Conservation (phyloP, 1,284 basidiomycete genomes). For the Porogramme epimiltina region DNA sequence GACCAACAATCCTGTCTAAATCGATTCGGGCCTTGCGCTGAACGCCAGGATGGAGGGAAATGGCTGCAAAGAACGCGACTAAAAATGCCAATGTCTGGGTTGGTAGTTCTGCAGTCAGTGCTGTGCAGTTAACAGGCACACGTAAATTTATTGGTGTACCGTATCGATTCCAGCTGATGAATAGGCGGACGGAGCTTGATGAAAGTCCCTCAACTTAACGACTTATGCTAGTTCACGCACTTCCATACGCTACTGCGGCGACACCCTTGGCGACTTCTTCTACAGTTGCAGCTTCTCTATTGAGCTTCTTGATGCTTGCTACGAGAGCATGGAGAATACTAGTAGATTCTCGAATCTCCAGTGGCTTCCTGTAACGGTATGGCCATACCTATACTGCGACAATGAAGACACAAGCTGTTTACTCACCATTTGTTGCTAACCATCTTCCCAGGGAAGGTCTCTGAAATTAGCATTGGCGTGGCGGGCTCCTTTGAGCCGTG, state of each 20-base stretch:
- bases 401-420: too few relatives aligned
- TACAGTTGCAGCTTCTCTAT: not conserved
- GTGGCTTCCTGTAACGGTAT: too few relatives aligned
- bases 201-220: too few relatives aligned
- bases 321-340: not conserved
- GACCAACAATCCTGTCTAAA: constrained; percentile 9
- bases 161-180: constrained; percentile 11
- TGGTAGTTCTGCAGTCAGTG: not conserved
- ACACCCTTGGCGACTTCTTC: constrained; percentile 5
- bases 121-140: not conserved
- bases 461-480: not conserved
- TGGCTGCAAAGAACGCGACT: constrained; percentile 25
- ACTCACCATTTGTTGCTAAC: not conserved
- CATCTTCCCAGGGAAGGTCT: constrained; percentile 8
- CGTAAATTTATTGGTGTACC: not conserved
- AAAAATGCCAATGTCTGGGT: constrained; percentile 24
- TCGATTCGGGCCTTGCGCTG: constrained; percentile 9
- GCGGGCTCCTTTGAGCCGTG: not conserved
- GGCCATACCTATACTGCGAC: too few relatives aligned
- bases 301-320: not conserved
- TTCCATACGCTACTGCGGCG: constrained; percentile 4
- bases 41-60: constrained; percentile 24
- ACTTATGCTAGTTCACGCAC: not conserved
- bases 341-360: too few relatives aligned
- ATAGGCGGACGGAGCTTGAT: too few relatives aligned